A percentile compares a stretch with the other conserved stretches of the same genome.
These are phyloP conservation scores for Arthroderma uncinatum DNA, from an alignment of 2,329 filamentous ascomycete species.

Conservation along the genomic window DNA sequence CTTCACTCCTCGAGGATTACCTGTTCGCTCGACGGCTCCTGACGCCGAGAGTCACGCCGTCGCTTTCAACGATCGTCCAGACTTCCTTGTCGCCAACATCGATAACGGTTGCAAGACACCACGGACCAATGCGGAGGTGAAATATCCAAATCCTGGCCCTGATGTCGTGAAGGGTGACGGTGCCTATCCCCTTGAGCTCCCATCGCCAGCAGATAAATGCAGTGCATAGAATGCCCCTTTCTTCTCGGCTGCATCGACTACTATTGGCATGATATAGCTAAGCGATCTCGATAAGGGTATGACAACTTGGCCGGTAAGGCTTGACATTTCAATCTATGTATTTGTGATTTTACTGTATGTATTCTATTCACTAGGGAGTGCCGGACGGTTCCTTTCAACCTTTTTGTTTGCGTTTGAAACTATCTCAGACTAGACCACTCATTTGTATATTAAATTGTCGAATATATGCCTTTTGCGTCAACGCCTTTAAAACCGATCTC, in stretches of 20 bases:
- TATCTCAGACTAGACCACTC: neutral
- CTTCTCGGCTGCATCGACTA: neutral
- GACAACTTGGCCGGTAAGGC: neutral
- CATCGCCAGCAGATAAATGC: conserved; percentile 13
- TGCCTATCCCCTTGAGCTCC: conserved; percentile 33
- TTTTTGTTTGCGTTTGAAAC: neutral
- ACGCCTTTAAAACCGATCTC: neutral
- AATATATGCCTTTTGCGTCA: neutral
- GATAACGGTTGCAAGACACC: conserved; percentile 25
- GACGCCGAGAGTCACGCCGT: conserved; percentile 16
- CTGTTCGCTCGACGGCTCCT: conserved; percentile 11
- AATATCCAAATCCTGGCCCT: conserved; percentile 34
- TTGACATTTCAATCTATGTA: neutral
- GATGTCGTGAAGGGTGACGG: conserved; percentile 36
- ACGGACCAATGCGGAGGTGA: conserved; percentile 31
- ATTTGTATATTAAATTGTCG: neutral
- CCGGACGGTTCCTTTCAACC: neutral
- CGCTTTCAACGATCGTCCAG: conserved; percentile 16
- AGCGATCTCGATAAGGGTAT: neutral
- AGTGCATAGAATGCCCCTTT: neutral
- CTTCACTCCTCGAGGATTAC: neutral
- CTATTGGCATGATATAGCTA: neutral
- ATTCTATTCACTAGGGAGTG: neutral
- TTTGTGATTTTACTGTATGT: neutral
- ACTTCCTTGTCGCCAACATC: conserved; percentile 23